These are phyloP conservation scores for Solanum chiquidenum DNA, from an alignment of 257 asterid species.

Conservation along the genomic window DNA sequence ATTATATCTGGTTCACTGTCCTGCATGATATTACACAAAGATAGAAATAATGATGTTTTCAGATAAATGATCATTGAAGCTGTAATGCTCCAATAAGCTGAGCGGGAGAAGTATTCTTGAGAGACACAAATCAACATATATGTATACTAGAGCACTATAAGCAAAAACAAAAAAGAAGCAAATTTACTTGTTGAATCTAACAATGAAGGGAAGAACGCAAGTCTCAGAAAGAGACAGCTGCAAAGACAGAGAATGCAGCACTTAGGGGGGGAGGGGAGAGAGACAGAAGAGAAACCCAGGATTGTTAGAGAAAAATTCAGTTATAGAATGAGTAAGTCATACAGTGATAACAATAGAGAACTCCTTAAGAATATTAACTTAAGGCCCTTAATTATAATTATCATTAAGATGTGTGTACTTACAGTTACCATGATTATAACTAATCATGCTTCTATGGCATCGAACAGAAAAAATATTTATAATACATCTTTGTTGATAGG, in stretches of 20 bases:
- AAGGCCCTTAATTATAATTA: neutral
- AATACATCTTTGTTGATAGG: neutral
- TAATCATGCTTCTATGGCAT: neutral
- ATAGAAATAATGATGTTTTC: slow-evolving; percentile 1
- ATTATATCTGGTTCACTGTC: slow-evolving; percentile 88
- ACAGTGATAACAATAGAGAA: neutral
- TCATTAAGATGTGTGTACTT: neutral
- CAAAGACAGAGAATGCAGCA: neutral
- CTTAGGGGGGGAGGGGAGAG: neutral
- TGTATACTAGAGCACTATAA: neutral
- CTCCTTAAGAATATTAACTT: neutral
- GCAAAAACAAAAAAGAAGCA: neutral
- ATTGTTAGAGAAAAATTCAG: neutral
- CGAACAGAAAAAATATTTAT: neutral
- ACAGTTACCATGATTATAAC: neutral
- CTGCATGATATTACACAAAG: slow-evolving; percentile 34
- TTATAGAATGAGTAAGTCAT: neutral
- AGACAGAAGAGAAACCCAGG: neutral
- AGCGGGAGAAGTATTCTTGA: neutral
- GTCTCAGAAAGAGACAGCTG: neutral
- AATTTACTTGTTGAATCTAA: neutral
- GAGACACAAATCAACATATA: neutral
- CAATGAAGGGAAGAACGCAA: neutral
- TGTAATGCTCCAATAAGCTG: neutral
- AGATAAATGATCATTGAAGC: neutral